phyloP scores from a whole-genome alignment of 768 basidiomycete genomes.

The Hirschioporus abietinus region DNA sequence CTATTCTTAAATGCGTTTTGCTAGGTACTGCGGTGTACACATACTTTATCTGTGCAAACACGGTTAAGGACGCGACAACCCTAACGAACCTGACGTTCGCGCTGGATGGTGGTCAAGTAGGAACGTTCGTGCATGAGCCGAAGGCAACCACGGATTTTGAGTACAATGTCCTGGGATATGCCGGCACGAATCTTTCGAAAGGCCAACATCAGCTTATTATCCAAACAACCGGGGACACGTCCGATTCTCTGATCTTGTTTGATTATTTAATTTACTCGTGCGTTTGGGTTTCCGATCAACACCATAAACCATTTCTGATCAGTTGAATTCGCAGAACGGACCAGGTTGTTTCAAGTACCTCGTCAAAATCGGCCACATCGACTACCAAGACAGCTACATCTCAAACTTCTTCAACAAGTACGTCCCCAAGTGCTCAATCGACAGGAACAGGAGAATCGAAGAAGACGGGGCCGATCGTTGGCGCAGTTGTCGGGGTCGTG shows the following conservation, averaged over 20 bases:
- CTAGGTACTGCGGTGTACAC: constrained; percentile 42
- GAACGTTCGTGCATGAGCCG: constrained; percentile 22
- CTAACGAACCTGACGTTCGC: constrained; percentile 32
- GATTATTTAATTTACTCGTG: constrained; percentile 3
- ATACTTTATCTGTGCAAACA: constrained; percentile 30
- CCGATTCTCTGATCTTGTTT: not conserved
- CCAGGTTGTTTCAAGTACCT: not conserved
- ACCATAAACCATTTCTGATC: not conserved
- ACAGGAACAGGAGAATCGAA: not conserved
- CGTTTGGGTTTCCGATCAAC: not conserved
- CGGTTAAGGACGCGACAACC: constrained; percentile 21
- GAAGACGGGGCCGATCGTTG: not conserved
- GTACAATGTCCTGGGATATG: constrained; percentile 33
- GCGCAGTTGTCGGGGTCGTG: not conserved
- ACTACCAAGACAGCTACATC: not conserved
- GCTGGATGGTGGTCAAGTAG: constrained; percentile 29
- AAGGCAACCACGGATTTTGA: constrained; percentile 8
- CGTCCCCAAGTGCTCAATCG: not conserved
- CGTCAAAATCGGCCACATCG: not conserved
- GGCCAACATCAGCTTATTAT: constrained; percentile 19
- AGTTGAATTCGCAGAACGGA: not conserved
- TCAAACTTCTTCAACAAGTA: not conserved
- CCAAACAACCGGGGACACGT: not conserved
- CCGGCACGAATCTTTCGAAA: constrained; percentile 22
- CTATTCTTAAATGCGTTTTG: not conserved